Conservation (phyloP, 2,329 filamentous ascomycete genomes). For the Sphaerulina musiva region DNA sequence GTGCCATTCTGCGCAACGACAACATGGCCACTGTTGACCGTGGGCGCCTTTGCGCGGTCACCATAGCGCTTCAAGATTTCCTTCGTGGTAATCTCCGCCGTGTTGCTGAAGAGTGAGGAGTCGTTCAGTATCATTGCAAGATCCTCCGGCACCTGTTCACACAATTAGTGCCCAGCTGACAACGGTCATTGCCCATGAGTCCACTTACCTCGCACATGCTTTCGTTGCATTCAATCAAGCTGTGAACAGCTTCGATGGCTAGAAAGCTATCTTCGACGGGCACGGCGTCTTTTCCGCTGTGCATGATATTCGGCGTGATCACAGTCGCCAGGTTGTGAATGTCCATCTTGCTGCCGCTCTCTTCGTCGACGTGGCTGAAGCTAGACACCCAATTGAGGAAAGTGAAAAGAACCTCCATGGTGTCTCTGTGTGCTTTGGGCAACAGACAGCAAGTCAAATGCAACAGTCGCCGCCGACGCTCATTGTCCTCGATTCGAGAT, state of each 20-base stretch:
- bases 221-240: slow-evolving; percentile 86
- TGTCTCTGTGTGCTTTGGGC: slow-evolving; percentile 87
- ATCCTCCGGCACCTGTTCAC: slow-evolving; percentile 77
- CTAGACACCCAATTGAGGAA: slow-evolving; percentile 97
- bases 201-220: slow-evolving; percentile 87
- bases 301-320: slow-evolving; percentile 88
- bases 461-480: slow-evolving; percentile 74
- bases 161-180: slow-evolving; percentile 21
- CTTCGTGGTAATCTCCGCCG: slow-evolving; percentile 86
- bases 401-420: slow-evolving; percentile 87
- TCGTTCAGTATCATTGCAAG: slow-evolving; percentile 81
- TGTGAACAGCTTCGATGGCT: slow-evolving; percentile 87
- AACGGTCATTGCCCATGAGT: background rate
- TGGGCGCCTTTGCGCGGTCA: slow-evolving; percentile 62
- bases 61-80: slow-evolving; percentile 93
- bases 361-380: slow-evolving; percentile 95
- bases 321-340: slow-evolving; percentile 95
- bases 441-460: slow-evolving; percentile 89
- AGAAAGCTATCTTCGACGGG: slow-evolving; percentile 74
- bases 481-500: slow-evolving; percentile 74
- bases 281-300: slow-evolving; percentile 35
- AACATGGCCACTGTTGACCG: slow-evolving; percentile 32
- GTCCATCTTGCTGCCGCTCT: slow-evolving; percentile 98
- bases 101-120: slow-evolving; percentile 70
- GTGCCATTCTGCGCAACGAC: slow-evolving; percentile 21